Evolutionary conservation across 768 basidiomycete genomes (phyloP), one percentile per base, ranked within the genome.

Genomic region (Mrakia blollopis): DNA sequence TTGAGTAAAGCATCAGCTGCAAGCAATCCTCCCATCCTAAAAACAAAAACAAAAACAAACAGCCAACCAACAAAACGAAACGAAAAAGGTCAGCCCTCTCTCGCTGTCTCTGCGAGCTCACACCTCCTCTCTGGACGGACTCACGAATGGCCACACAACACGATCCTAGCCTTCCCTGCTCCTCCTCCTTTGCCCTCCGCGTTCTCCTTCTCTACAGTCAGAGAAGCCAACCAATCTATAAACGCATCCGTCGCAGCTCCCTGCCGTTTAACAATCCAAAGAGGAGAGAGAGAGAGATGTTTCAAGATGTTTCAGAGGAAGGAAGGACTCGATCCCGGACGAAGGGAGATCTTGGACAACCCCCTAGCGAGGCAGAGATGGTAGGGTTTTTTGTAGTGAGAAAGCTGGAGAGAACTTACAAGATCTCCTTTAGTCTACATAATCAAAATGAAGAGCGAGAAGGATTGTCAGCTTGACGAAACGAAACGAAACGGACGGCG

Each of bases 1-100:
- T 90, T 91, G 37, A 90, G 83, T 41, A 94, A 84, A 6, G 91
- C 88, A 80, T 98, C 95, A 2, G 94, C 92, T 37, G 91, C 91
- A 3, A 98, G 87, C 30, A 97, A 85, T 3, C 94, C 94, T 30
- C 94, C 94, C 94, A 97, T 97, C 81, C 94, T 95, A 80, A 69
- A 47, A 28, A 25, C 32, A 21, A 18, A 41, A 13, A 8, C 3
- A 47, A n/a, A 21, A 63, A 35, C 21, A 32, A 54, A 21, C 25
- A 28, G n/a, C n/a, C n/a, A n/a, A n/a, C n/a, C 52, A 30, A 47
- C 32, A n/a, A n/a, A n/a, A 21, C 9, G 11, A 50, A 18, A 30
- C 57, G 62, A 21, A 30, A 57, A 30, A 25, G n/a, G 57, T 57
- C 57, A 57, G 57, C 57, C 28, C 57, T 25, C 57, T 10, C 57